Base-by-base conservation (phyloP, 441 rosid species). In the Bocquillonia castaneifolia region DNA sequence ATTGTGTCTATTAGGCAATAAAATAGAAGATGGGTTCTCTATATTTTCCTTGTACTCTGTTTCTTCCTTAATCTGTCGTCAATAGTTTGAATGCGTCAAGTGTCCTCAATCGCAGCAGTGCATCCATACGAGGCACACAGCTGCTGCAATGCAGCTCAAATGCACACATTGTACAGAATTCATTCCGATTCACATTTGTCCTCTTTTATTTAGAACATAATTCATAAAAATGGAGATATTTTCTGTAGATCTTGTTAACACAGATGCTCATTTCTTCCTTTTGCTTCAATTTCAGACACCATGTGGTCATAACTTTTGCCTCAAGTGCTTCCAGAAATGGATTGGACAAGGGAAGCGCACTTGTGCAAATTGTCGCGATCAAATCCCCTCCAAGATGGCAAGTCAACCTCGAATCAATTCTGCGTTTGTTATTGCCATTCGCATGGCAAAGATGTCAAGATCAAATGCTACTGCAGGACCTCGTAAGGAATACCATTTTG, bases 241-340 rank as follows among this genome's bases (percentile, higher is more conserved):
- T n/a, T n/a, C n/a, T n/a, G n/a, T n/a, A n/a, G 42, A 39, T 8
- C 1, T 39, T 39, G 2, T 31, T n/a, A n/a, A n/a, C n/a, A n/a
- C n/a, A n/a, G n/a, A n/a, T n/a, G n/a, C n/a, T n/a, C n/a, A n/a
- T 13, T 55, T 1, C 53, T 13, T 54, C 26, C 3, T 72, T 58
- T 69, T 60, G 40, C 70, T n/a, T n/a, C n/a, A n/a, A n/a, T n/a
- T 81, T n/a, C 89, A 93, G 96, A 87, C 90, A 13, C 89, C 93
- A 1, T 93, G 96, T 51, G 96, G 99, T 14, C 96, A 91, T 72
- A 93, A 93, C 20, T 89, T 89, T 42, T 89, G 93, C 66, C 66
- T 93, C 23, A 87, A 80, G 59, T 93, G 99, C 76, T 89, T 93
- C 59, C 71, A 89, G 77, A 90, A 70, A 50, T 94, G 96, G 96